These are phyloP conservation scores for Zychaea mexicana DNA, from an alignment of 371 early-diverging fungal genomes.

Conservation along the genomic window DNA sequence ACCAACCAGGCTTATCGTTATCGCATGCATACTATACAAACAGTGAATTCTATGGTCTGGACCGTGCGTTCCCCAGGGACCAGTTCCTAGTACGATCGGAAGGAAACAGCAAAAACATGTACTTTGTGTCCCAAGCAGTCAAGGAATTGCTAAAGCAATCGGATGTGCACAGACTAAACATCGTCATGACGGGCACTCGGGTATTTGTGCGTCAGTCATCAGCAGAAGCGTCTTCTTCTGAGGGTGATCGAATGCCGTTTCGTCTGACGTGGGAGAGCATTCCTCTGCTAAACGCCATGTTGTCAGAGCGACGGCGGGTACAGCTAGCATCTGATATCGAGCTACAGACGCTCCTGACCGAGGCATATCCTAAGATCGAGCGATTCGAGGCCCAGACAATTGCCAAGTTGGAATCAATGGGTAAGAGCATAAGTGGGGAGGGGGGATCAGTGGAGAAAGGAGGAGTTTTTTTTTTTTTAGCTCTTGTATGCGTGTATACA, in stretches of 20 bases:
- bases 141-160: constrained; percentile 67
- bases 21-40: constrained; percentile 13
- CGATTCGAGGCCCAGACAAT: constrained; percentile 30
- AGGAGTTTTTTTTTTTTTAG: neutral
- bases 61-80: constrained; percentile 70
- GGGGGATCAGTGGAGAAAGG: constrained; percentile 22
- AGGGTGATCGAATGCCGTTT: constrained; percentile 62
- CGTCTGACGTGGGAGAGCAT: constrained; percentile 83
- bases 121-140: constrained; percentile 80
- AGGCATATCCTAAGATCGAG: constrained; percentile 63
- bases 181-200: constrained; percentile 90
- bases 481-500: no score
- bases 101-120: constrained; percentile 71
- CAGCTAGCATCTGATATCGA: constrained; percentile 23
- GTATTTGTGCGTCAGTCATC: constrained; percentile 78
- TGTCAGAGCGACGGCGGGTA: constrained; percentile 56
- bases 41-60: constrained; percentile 74
- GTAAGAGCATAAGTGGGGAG: no score
- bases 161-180: constrained; percentile 70
- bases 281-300: constrained; percentile 59
- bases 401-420: constrained; percentile 9
- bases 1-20: neutral
- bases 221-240: constrained; percentile 33
- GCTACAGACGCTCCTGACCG: constrained; percentile 56
- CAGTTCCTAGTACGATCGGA: constrained; percentile 86